Conservation (phyloP, 2,329 filamentous ascomycete species). For the Didymellaceae sp. region DNA sequence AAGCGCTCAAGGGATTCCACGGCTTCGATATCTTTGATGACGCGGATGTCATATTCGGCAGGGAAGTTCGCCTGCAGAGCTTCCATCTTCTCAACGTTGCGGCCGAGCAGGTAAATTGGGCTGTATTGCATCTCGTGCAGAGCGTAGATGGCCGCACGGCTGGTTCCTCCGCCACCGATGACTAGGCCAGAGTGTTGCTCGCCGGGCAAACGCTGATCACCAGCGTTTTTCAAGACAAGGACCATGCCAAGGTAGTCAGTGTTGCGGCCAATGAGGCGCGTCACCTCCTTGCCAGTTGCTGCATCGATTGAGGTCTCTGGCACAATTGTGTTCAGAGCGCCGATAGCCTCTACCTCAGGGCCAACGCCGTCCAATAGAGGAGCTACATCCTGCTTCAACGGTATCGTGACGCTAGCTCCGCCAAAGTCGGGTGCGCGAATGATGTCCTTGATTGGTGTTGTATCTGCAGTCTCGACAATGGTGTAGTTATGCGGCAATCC, state of each 20-base stretch:
- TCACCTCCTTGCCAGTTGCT: slow-evolving; percentile 50
- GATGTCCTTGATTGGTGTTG: slow-evolving; percentile 64
- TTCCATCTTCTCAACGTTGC: slow-evolving; percentile 72
- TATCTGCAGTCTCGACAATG: slow-evolving; percentile 74
- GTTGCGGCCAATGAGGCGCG: slow-evolving; percentile 79
- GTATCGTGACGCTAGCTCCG: slow-evolving; percentile 94
- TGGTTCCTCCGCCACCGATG: slow-evolving; percentile 89
- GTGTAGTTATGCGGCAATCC: slow-evolving; percentile 88
- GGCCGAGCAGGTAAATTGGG: slow-evolving; percentile 86
- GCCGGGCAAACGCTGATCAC: slow-evolving; percentile 50
- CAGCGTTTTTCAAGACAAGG: slow-evolving; percentile 73
- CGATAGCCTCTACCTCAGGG: slow-evolving; percentile 79
- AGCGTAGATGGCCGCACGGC: slow-evolving; percentile 88
- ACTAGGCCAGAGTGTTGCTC: slow-evolving; percentile 70
- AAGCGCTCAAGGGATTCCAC: slow-evolving; percentile 56
- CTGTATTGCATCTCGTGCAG: slow-evolving; percentile 82
- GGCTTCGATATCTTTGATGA: slow-evolving; percentile 57
- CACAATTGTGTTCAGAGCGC: slow-evolving; percentile 93
- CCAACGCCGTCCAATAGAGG: slow-evolving; percentile 79
- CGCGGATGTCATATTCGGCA: slow-evolving; percentile 69
- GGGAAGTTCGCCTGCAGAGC: slow-evolving; percentile 76
- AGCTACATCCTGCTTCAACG: slow-evolving; percentile 89
- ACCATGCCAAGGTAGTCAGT: slow-evolving; percentile 97
- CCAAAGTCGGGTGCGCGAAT: slow-evolving; percentile 80
- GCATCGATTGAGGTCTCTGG: slow-evolving; percentile 55